Evolutionary conservation across 2,329 filamentous ascomycete species (phyloP), one percentile per base, ranked within the genome.

Genomic region (Stachybotrys echinatus): DNA sequence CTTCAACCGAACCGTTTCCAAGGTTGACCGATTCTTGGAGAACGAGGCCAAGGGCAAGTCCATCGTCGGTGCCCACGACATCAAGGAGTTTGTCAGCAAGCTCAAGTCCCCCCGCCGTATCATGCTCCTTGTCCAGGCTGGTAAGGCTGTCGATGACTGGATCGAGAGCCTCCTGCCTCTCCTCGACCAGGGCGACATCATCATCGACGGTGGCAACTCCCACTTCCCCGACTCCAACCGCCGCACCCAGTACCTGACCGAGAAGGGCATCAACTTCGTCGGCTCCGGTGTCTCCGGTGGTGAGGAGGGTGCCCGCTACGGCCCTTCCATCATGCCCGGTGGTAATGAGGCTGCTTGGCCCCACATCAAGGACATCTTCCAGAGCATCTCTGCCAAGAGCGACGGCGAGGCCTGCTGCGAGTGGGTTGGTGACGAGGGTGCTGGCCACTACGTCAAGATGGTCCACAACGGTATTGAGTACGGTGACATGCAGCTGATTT

Each of bases 401-500:
- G 92, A 96, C 67, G 87, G 86, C 65, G 94, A 99, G 83, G 78
- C 94, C 59, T 99, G 94, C 85, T 99, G 94, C 71, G 94, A 99
- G 76, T 99, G 94, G 94, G 94, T 99, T 65, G 94, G 94, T 79
- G 94, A 97, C 76, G 91, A 97, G 75, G 94, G 94, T 84, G 89
- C 94, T 76, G 94, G 94, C 65, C 94, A 99, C 86, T 99, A 96
- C 82, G 92, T 99, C 81, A 99, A 99, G 89, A 99, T 99, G 94
- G 94, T 99, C 57, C 94, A 99, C 87, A 99, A 99, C 78, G 94
- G 94, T 83, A 99, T 99, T 65, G 94, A 99, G 80, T 99, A 99
- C 73, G 94, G 94, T 85, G 94, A 99, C 79, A 99, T 99, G 94
- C 94, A 99, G 82, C 83, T 99, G 67, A 99, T 99, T 72, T 95